phyloP scores from a whole-genome alignment of 306 rosid species.

The Trifolium repens region DNA sequence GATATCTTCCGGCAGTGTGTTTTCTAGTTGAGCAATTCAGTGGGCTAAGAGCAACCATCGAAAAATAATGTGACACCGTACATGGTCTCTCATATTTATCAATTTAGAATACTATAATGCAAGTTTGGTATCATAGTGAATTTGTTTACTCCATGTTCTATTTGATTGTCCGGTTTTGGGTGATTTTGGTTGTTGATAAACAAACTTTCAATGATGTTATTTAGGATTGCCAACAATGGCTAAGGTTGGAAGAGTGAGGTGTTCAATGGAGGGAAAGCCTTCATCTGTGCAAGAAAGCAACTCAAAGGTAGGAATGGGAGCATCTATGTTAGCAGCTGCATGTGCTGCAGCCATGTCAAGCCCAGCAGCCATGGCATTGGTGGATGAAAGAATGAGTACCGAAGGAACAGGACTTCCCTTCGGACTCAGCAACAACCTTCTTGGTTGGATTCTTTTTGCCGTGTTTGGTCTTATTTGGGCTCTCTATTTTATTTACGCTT shows the following conservation, averaged over 20 bases:
- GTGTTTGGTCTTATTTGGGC: conserved; percentile 83
- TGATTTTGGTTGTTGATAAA: conserved; percentile 5
- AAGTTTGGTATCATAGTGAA: background rate
- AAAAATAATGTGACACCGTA: background rate
- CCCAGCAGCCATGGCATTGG: conserved; percentile 92
- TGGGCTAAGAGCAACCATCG: no score
- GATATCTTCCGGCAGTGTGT: no score
- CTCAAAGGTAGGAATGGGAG: conserved; percentile 64
- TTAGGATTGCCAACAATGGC: conserved; percentile 67
- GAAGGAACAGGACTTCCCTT: conserved; percentile 98
- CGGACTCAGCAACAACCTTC: conserved; percentile 91
- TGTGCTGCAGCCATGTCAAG: conserved; percentile 67
- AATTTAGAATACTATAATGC: background rate
- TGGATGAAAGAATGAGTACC: conserved; percentile 91
- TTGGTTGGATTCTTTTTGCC: conserved; percentile 81
- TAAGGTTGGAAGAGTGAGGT: conserved; percentile 77
- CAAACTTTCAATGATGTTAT: background rate
- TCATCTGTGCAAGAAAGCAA: conserved; percentile 42
- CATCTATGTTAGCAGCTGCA: conserved; percentile 67
- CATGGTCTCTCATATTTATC: background rate
- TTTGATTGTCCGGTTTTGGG: background rate
- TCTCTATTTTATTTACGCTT: conserved; percentile 60
- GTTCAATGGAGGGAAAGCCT: conserved; percentile 68
- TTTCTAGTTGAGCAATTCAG: no score
- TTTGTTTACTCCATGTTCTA: background rate